Base-by-base conservation (phyloP, 2,329 filamentous ascomycete species). In the Botrytis fragariae region DNA sequence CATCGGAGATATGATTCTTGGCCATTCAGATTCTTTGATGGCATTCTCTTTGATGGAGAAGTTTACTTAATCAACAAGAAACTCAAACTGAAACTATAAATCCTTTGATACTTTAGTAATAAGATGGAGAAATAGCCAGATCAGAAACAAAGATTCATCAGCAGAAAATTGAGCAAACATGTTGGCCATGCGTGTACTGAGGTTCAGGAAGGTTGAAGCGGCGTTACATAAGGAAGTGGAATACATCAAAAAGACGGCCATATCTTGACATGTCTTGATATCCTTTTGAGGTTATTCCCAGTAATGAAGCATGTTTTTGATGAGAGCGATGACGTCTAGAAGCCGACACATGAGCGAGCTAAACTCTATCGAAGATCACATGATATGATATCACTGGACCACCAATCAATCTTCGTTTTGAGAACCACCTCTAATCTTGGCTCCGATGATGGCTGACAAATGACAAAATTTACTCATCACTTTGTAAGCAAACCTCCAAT, bases 1-100 rank as follows among this genome's bases (percentile, higher is more conserved):
- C 65, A 59, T 59, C 65, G 48, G 65, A 54, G 51, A 59, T 69
- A 57, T 69, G 25, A 32, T 59, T 42, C 25, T 57, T n/a, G 48
- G 16, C 45, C 51, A 69, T 69, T 39, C n/a, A 22, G 2, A 42
- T 32, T 39, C 20, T 14, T 37, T 20, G 61, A 44, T 9, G n/a
- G n/a, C 18, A 20, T 14, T 63, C 61, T 51, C 37, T 65, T 14
- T 35, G 32, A 51, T 20, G 65, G 25, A 42, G 65, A 57, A 57
- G 35, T 69, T 42, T 39, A 35, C 22, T 48, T 54, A 51, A 51
- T 51, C 63, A 20, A 37, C 7, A 25, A 32, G 57, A 35, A 22
- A 32, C n/a, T 57, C 18, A 45, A 45, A 45, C 9, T 22, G 44
- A 45, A 45, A 22, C 18, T 54, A 51, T 8, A 51, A 54, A 54